Base-by-base conservation (phyloP, 2,329 filamentous ascomycete genomes). In the Trichoderma asperellum region DNA sequence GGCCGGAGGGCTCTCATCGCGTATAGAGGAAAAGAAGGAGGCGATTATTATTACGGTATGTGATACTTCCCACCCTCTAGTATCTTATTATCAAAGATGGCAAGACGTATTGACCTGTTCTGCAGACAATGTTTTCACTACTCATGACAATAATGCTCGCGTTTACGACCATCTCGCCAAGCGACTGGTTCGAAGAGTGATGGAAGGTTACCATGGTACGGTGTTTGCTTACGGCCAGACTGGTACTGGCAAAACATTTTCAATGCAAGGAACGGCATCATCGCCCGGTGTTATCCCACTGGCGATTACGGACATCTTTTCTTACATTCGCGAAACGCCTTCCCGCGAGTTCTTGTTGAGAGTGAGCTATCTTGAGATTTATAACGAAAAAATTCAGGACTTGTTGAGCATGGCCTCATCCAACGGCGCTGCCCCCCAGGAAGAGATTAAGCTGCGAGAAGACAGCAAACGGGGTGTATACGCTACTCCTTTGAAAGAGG, bases 221-320 rank as follows among this genome's bases (percentile, higher is more conserved):
- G 96, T 99, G 29, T 98, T 99, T 79, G 95, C 95, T 21, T 99
- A 99, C 79, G 96, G 96, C 77, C 98, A 98, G 94, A 99, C 96
- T 4, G 96, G 96, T 71, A 98, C 96, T 0, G 96, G 96, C 74
- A 99, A 99, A 83, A 99, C 96, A 0, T 99, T 98, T 79, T 98
- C 95, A 49, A 99, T 99, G 96, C 96, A 99, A 83, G 96, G 96
- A 74, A 99, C 96, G 12, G 94, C 94, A 57, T 93, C 92, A 2
- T 97, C 94, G 49, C 96, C 96, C 1, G 96, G 96, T 82, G 96
- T 99, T 34, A 99, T 99, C 68, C 96, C 96, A 7, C 85, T 98
- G 49, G 96, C 96, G 49, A 98, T 99, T 75, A 98, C 96, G 72
- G 96, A 99, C 77, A 99, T 99, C 64, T 99, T 99, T 80, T 98